Base-by-base conservation (phyloP, 2,329 filamentous ascomycete genomes). In the Aspergillus sp. region DNA sequence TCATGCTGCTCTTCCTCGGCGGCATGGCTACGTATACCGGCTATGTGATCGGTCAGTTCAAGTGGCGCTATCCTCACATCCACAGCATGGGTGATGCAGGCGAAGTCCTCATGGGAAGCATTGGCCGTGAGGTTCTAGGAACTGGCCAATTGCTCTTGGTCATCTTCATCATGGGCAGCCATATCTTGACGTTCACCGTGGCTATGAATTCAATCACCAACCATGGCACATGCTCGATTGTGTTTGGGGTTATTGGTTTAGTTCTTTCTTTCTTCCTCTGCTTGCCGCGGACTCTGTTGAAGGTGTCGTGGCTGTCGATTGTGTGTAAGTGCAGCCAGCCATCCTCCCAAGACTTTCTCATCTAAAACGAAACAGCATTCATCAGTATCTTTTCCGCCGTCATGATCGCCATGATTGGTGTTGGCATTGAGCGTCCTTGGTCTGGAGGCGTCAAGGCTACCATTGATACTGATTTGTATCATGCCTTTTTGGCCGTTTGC, bases 61-160 rank as follows among this genome's bases (percentile, higher is more conserved):
- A 76, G 50, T 58, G 74, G 37, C 61, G 60, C 36, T 71, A 75
- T 54, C 81, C 82, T 2, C 64, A 78, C 12, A 72, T 85, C 34
- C 73, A 77, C 36, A 79, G 78, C 58, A 85, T 85, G 56, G 79
- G 81, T 13, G 83, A 87, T 54, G 82, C 79, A 12, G 82, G 81
- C 1, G 67, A 73, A 29, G 67, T 85, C 43, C 71, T 86, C 39
- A 69, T 75, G 47, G 84, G 84, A n/a, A 67, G 63, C 6, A 66
- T 78, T 27, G 81, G 79, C 1, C 76, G 79, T 47, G 79, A 83
- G 60, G 48, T 86, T 30, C 70, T 84, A 29, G 81, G 79, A 27
- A 65, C 69, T 44, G 81, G 77, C 50, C 81, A 84, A 50, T 64
- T 75, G 5, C 64, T 86, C 11, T 77, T 85, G 58, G 67, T 86